Evolutionary conservation across 306 rosid species (phyloP).

Genomic region (Vigna radiata): DNA sequence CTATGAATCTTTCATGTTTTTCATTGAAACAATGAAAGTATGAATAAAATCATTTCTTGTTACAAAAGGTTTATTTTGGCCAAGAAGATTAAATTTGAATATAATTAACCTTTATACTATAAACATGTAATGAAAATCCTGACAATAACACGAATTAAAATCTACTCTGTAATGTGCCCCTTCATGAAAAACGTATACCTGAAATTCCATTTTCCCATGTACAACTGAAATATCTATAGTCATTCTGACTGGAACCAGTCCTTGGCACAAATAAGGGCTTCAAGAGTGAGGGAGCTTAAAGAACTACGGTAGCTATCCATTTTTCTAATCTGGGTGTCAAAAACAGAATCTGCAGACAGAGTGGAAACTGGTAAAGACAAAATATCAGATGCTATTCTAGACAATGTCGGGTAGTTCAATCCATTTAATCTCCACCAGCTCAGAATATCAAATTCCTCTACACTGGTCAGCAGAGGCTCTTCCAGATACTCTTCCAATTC

Average conservation of each 20-base stretch:
- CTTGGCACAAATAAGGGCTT: conserved; percentile 84
- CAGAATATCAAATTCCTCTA: conserved; percentile 68
- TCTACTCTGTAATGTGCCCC: conserved; percentile 39
- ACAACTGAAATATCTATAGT: conserved; percentile 53
- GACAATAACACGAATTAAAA: conserved; percentile 41
- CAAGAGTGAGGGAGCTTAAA: conserved; percentile 65
- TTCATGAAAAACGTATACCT: conserved; percentile 45
- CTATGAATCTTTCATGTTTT: conserved; percentile 2
- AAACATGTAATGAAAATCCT: conserved; percentile 21
- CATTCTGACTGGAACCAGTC: conserved; percentile 74
- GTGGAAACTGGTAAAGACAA: conserved; percentile 79
- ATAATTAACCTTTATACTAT: conserved; percentile 42
- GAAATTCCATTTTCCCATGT: conserved; percentile 55
- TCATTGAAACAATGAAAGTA: conserved; percentile 43
- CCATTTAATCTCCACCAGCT: conserved; percentile 82
- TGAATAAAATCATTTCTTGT: conserved; percentile 33
- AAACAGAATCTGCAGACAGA: conserved; percentile 66
- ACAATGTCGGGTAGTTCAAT: conserved; percentile 74
- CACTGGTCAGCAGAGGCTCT: conserved; percentile 59
- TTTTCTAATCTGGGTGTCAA: conserved; percentile 67
- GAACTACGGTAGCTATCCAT: conserved; percentile 70
- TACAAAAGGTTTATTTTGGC: conserved; percentile 33
- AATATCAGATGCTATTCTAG: conserved; percentile 85
- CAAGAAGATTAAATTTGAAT: conserved; percentile 36
- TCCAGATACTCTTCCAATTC: conserved; percentile 92